Evolutionary conservation across 495 filamentous ascomycete species (phyloP).

Genomic region (Penicillium daleae): DNA sequence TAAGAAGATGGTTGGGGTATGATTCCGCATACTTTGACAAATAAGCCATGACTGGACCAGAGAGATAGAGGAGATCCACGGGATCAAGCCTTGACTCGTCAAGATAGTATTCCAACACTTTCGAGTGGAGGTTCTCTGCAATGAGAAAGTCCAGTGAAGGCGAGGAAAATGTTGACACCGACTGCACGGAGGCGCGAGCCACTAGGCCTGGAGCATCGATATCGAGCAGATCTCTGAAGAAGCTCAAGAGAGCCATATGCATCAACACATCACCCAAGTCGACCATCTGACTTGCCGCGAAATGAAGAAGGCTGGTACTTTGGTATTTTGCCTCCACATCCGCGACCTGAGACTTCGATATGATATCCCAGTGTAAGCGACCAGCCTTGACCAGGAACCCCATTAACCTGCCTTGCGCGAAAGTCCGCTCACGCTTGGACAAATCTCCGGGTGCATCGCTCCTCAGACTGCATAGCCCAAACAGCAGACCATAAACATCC

Average conservation of each 20-base stretch:
- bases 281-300: constrained; percentile 74
- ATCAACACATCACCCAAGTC: constrained; percentile 75
- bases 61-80: constrained; percentile 55
- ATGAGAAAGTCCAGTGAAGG: constrained; percentile 61
- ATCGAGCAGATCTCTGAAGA: constrained; percentile 68
- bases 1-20: constrained; percentile 59
- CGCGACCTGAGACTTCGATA: constrained; percentile 60
- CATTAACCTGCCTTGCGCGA: constrained; percentile 79
- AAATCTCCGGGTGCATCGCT: constrained; percentile 44
- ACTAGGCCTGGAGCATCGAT: constrained; percentile 43
- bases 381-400: constrained; percentile 71
- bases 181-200: constrained; percentile 38
- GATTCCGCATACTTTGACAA: constrained; percentile 57
- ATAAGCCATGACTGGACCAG: constrained; percentile 59
- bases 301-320: constrained; percentile 68
- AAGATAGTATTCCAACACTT: constrained; percentile 56
- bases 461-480: constrained; percentile 60
- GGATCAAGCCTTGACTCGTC: constrained; percentile 55
- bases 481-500: constrained; percentile 67
- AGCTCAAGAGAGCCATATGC: constrained; percentile 78
- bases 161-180: constrained; percentile 50
- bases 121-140: constrained; percentile 51
- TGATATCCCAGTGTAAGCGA: constrained; percentile 61
- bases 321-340: constrained; percentile 63
- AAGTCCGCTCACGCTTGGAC: constrained; percentile 65